Conservation (phyloP, 441 rosid species). For the Macaranga tanarius region DNA sequence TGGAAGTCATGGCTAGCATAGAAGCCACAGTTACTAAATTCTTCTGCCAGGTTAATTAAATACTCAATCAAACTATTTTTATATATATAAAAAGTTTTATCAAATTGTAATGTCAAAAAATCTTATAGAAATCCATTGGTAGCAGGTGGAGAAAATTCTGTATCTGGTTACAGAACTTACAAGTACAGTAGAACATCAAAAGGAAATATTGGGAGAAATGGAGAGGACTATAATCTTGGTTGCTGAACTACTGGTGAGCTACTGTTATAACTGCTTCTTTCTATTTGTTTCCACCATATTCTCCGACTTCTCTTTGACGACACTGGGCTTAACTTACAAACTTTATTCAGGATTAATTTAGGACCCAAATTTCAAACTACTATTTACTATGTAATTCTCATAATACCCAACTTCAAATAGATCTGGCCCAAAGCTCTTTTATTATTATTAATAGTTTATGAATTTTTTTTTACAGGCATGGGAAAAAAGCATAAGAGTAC, state of each 20-base stretch:
- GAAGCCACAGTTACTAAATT: conserved; percentile 32
- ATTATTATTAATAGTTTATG: too few relatives aligned
- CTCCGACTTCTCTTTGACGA: not conserved
- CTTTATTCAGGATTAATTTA: too few relatives aligned
- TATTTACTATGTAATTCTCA: not conserved
- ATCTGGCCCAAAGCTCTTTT: not conserved
- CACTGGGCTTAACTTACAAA: not conserved
- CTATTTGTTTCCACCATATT: not conserved
- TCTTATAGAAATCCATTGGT: not conserved
- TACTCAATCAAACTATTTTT: not conserved
- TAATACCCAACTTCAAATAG: not conserved
- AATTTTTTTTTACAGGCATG: conserved; percentile 32
- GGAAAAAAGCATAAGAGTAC: conserved; percentile 42
- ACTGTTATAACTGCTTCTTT: too few relatives aligned
- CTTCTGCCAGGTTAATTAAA: conserved; percentile 35
- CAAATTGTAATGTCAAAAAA: too few relatives aligned
- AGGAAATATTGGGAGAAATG: conserved; percentile 39
- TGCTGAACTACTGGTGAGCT: conserved; percentile 37
- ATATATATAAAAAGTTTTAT: too few relatives aligned
- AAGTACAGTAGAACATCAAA: conserved; percentile 41
- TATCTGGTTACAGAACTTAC: conserved; percentile 47
- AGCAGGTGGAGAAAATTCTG: conserved; percentile 54
- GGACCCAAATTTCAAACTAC: too few relatives aligned
- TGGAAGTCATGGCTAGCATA: conserved; percentile 46
- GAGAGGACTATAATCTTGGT: conserved; percentile 29